Conservation (phyloP, 139 green algal species). For the Nannochloris sp. region DNA sequence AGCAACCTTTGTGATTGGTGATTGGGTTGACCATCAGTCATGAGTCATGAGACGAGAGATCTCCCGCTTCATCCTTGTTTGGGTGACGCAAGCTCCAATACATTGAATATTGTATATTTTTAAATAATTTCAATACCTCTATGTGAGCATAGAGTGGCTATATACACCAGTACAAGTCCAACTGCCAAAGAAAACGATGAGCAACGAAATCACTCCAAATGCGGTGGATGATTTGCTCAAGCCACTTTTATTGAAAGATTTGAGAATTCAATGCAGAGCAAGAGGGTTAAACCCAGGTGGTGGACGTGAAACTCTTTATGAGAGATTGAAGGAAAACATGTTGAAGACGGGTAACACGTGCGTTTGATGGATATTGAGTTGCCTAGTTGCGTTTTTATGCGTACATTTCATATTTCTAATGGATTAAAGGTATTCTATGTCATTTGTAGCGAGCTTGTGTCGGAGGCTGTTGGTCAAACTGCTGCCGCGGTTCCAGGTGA, state of each 20-base stretch:
- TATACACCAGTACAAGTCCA: no score
- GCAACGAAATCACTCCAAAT: not conserved
- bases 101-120: not conserved
- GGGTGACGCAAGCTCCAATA: not conserved
- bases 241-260: constrained; percentile 48
- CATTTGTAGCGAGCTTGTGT: no score
- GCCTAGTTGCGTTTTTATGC: no score
- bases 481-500: no score
- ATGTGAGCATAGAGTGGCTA: not conserved
- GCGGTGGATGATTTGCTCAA: constrained; percentile 30
- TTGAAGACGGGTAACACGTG: constrained; percentile 47
- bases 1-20: not conserved
- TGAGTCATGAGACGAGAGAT: no score
- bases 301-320: constrained; percentile 44
- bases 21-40: not conserved
- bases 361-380: constrained; percentile 6
- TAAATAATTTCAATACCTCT: not conserved
- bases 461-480: no score
- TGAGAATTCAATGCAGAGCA: constrained; percentile 52
- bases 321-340: constrained; percentile 62
- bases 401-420: no score
- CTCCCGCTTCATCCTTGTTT: not conserved
- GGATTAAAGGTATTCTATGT: no score
- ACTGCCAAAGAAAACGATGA: not conserved
- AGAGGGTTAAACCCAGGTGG: constrained; percentile 55